A percentile compares a stretch with the other conserved stretches of the same genome.
These are phyloP conservation scores for Nicotiana tabacum DNA, from an alignment of 257 asterid genomes.

Conservation along the genomic window DNA sequence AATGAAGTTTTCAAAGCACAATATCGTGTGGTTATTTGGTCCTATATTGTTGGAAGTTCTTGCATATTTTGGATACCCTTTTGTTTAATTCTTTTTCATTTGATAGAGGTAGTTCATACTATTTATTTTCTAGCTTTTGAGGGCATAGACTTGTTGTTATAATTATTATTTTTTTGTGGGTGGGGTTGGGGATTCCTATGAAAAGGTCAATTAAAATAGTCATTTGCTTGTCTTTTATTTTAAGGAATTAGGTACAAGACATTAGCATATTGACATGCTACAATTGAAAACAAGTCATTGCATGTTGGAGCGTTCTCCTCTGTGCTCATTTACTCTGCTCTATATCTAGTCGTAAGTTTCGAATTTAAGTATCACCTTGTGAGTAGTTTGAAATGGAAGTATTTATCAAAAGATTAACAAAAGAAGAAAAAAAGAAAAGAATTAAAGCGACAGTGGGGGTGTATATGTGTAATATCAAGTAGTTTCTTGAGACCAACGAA, in stretches of 20 bases:
- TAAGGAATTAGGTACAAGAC: conserved; percentile 43
- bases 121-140: background rate
- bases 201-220: conserved; percentile 16
- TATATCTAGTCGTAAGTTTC: background rate
- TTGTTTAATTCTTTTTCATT: background rate
- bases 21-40: conserved; percentile 20
- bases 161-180: background rate
- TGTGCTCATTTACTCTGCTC: conserved; percentile 15
- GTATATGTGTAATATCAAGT: too few species aligned
- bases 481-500: too few species aligned
- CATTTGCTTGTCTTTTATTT: conserved; percentile 25
- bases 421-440: background rate
- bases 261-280: conserved; percentile 41
- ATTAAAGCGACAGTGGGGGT: too few species aligned
- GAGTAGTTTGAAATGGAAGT: background rate
- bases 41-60: conserved; percentile 45
- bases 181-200: background rate
- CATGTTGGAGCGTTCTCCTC: conserved; percentile 44
- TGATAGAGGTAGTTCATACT: conserved; percentile 27
- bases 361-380: background rate
- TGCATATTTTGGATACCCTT: conserved; percentile 34
- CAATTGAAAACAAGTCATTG: conserved; percentile 37
- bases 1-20: conserved; percentile 30
- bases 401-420: background rate
- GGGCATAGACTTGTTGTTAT: background rate